These are phyloP conservation scores for Haematococcus lacustris DNA, from an alignment of 139 green algal genomes.

Conservation along the genomic window DNA sequence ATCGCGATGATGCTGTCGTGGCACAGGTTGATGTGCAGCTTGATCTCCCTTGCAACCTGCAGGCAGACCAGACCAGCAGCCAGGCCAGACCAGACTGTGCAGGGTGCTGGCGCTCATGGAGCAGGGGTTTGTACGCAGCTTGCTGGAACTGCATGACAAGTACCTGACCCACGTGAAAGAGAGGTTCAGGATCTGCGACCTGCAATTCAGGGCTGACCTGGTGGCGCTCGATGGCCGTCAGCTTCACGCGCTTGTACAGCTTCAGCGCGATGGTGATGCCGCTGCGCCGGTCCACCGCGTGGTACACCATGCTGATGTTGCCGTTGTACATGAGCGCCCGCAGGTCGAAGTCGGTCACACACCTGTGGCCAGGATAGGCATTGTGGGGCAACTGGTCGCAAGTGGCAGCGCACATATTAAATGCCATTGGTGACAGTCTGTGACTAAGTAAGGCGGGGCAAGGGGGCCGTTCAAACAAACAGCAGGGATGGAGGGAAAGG, in stretches of 20 bases:
- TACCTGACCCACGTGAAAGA: too few relatives aligned
- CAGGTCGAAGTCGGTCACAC: conserved; percentile 41
- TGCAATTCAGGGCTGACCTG: too few relatives aligned
- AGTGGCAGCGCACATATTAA: background rate
- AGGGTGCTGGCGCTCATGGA: too few relatives aligned
- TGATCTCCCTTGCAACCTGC: conserved; percentile 53
- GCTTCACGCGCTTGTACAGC: conserved; percentile 44
- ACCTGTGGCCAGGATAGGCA: conserved; percentile 12
- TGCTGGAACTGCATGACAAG: too few relatives aligned
- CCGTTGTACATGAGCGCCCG: conserved; percentile 35
- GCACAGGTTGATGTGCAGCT: conserved; percentile 38
- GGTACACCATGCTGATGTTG: conserved; percentile 46
- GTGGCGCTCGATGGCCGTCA: conserved; percentile 28
- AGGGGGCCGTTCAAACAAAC: background rate
- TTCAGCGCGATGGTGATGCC: conserved; percentile 53
- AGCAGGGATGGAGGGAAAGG: background rate
- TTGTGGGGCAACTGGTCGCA: background rate
- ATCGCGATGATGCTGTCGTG: conserved; percentile 50
- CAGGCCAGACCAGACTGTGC: too few relatives aligned
- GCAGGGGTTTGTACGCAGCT: too few relatives aligned
- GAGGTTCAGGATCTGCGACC: too few relatives aligned
- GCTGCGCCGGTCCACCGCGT: conserved; percentile 29
- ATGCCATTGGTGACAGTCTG: background rate
- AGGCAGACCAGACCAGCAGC: too few relatives aligned
- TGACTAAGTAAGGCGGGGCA: background rate